Percentiles rank a stretch among this genome's conserved stretches.
These are phyloP conservation scores for Phoma sp. DNA, from an alignment of 2,329 filamentous ascomycete genomes.

Conservation along the genomic window DNA sequence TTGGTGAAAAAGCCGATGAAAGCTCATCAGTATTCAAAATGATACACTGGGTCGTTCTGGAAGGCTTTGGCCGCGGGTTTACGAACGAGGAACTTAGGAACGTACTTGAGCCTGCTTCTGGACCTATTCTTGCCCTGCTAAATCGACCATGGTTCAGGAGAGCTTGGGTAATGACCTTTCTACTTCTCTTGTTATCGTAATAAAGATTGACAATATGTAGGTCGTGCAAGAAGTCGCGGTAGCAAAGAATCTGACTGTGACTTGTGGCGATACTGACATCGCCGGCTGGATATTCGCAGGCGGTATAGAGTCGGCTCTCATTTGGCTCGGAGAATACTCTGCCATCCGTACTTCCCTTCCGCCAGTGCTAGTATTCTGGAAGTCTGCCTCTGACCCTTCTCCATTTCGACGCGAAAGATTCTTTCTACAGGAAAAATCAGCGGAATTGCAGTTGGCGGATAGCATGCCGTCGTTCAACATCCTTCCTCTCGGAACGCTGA, in stretches of 20 bases:
- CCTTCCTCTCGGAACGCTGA: constrained; percentile 12
- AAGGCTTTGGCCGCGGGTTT: neutral
- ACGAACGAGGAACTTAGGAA: too few relatives aligned
- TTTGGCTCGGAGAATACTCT: too few relatives aligned
- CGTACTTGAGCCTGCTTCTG: neutral
- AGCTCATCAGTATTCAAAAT: neutral
- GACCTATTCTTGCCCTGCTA: constrained; percentile 3
- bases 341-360: neutral
- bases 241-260: neutral
- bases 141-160: constrained; percentile 17
- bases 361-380: neutral
- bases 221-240: constrained; percentile 19
- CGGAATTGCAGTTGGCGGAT: neutral
- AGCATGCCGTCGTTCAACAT: neutral
- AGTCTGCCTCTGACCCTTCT: neutral
- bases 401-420: neutral
- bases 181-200: neutral
- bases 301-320: neutral
- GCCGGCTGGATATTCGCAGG: constrained; percentile 16
- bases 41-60: neutral
- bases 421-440: neutral
- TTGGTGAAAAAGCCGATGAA: constrained; percentile 15
- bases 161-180: neutral
- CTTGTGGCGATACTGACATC: constrained; percentile 3
- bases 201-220: neutral